A percentile compares a stretch with the other conserved stretches of the same genome.
These are phyloP conservation scores for Xanthoconium purpureum DNA, from an alignment of 768 basidiomycete genomes.

Conservation along the genomic window DNA sequence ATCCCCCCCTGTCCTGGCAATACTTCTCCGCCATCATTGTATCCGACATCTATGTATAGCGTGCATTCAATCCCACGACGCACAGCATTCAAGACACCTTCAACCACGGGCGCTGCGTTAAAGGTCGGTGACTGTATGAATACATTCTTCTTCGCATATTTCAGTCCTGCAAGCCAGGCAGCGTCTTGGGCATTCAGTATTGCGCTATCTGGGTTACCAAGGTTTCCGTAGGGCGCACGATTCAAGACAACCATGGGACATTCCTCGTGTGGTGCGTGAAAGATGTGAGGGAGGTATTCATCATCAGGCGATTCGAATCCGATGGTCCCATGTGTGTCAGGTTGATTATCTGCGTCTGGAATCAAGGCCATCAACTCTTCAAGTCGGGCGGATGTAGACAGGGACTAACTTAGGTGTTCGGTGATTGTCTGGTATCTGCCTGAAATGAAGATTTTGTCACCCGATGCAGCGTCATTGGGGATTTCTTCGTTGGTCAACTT, in stretches of 20 bases:
- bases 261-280: slow-evolving; percentile 54
- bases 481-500: slow-evolving; percentile 15
- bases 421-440: slow-evolving; percentile 38
- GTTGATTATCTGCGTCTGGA: slow-evolving; percentile 36
- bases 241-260: slow-evolving; percentile 67
- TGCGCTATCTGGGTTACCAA: slow-evolving; percentile 39
- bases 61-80: slow-evolving; percentile 57
- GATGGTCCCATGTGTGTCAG: slow-evolving; percentile 31
- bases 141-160: slow-evolving; percentile 56
- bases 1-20: slow-evolving; percentile 70
- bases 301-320: slow-evolving; percentile 33
- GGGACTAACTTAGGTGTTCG: slow-evolving; percentile 37
- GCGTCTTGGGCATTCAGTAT: slow-evolving; percentile 60
- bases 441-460: slow-evolving; percentile 25
- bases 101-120: slow-evolving; percentile 61
- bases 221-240: slow-evolving; percentile 56
- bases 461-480: slow-evolving; percentile 4
- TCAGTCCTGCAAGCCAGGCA: slow-evolving; percentile 64
- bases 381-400: background rate
- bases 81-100: slow-evolving; percentile 58
- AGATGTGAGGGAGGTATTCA: slow-evolving; percentile 59
- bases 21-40: slow-evolving; percentile 57
- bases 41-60: slow-evolving; percentile 58
- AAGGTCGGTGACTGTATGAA: slow-evolving; percentile 76
- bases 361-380: slow-evolving; percentile 10